Evolutionary conservation across 352 stramenopile genomes (phyloP).

Genomic region (Pythium dissotocum): DNA sequence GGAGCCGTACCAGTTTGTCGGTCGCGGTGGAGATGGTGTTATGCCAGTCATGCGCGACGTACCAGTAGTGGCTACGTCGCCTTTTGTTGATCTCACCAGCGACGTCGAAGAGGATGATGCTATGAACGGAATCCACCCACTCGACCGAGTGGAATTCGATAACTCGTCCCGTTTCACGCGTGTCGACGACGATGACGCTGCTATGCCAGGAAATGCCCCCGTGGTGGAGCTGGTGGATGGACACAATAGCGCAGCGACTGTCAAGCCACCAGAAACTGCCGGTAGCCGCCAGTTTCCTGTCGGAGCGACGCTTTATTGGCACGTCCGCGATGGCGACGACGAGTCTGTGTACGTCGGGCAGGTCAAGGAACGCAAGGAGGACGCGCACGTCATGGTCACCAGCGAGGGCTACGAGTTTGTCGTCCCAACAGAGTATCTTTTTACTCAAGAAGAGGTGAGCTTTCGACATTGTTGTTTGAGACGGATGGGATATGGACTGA

Average conservation of each 20-base stretch:
- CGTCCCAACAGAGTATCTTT: slow-evolving; percentile 18
- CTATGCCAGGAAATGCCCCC: slow-evolving; percentile 12
- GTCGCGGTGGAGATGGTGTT: slow-evolving; percentile 1
- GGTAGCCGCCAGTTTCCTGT: slow-evolving; percentile 13
- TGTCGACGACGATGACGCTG: slow-evolving; percentile 37
- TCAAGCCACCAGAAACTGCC: neutral
- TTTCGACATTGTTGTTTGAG: neutral
- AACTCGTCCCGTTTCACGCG: slow-evolving; percentile 47
- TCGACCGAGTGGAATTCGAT: slow-evolving; percentile 32
- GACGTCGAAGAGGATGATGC: slow-evolving; percentile 21
- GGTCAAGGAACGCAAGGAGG: slow-evolving; percentile 17
- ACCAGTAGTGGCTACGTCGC: slow-evolving; percentile 10
- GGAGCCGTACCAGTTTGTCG: slow-evolving; percentile 22
- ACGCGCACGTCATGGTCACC: slow-evolving; percentile 22
- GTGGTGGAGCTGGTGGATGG: slow-evolving; percentile 14
- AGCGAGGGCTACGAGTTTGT: slow-evolving; percentile 12
- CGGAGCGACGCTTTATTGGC: slow-evolving; percentile 19
- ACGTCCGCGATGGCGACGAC: slow-evolving; percentile 16
- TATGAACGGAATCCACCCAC: slow-evolving; percentile 11
- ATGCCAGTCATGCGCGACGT: slow-evolving; percentile 3
- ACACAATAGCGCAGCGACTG: neutral
- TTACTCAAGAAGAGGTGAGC: slow-evolving; percentile 24
- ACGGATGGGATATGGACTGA: neutral
- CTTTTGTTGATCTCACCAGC: slow-evolving; percentile 19
- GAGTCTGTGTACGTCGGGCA: slow-evolving; percentile 13